Evolutionary conservation across 139 green algal genomes (phyloP).

Genomic region (Pleodorina starrii): DNA sequence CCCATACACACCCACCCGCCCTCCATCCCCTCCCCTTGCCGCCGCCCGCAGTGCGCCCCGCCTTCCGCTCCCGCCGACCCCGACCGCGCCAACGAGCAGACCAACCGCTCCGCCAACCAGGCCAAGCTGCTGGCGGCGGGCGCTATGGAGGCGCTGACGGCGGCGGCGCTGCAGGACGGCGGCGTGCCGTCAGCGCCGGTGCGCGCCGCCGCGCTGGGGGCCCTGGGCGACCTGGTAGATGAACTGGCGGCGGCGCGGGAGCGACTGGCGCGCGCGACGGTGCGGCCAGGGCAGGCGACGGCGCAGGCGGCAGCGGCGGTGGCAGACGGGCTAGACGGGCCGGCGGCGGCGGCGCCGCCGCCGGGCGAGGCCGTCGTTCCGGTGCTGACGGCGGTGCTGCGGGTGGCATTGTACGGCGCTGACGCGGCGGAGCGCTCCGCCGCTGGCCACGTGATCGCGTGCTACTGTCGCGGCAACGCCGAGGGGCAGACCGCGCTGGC

Average conservation of each 20-base stretch:
- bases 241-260: constrained; percentile 48
- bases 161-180: constrained; percentile 45
- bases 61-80: background rate
- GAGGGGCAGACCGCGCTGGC: constrained; percentile 60
- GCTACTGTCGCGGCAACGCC: constrained; percentile 65
- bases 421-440: constrained; percentile 54
- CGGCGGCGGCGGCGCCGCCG: background rate
- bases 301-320: background rate
- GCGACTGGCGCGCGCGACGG: constrained; percentile 54
- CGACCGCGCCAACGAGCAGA: background rate
- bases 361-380: constrained; percentile 8
- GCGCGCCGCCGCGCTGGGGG: constrained; percentile 48
- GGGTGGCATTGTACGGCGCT: constrained; percentile 47
- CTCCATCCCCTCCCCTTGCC: too few relatives aligned
- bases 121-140: constrained; percentile 59
- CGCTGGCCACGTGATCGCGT: constrained; percentile 56
- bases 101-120: constrained; percentile 66
- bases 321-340: background rate
- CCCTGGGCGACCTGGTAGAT: constrained; percentile 33
- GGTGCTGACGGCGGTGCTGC: constrained; percentile 58
- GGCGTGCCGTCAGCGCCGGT: constrained; percentile 60
- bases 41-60: constrained; percentile 4
- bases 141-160: constrained; percentile 58
- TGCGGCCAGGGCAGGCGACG: background rate
- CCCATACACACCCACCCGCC: too few relatives aligned